Evolutionary conservation across 768 basidiomycete species (phyloP), one percentile per base, ranked within the genome.

Genomic region (Tylopilus rubrobrunneus): DNA sequence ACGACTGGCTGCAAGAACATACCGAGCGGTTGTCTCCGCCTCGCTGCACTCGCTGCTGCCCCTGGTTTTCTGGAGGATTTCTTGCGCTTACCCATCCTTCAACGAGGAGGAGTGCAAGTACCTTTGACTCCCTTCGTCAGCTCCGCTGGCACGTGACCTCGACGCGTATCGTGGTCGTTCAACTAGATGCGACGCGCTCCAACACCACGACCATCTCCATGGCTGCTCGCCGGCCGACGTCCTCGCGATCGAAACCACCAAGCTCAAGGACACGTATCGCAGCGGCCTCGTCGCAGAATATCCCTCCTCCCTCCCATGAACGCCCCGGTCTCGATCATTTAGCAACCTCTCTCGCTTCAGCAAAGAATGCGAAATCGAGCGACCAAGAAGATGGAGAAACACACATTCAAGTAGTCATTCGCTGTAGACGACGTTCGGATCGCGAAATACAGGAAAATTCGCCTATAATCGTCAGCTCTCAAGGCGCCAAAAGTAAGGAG

Each of bases 321-420:
- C 54, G 37, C 17, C 48, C 51, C 15, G 49, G 47, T 47, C 52
- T 36, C 56, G 55, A 67, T 53, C 45, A 56, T 19, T 59, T 58
- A 34, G 57, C 70, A 48, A 66, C 65, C 31, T 63, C 66, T 45
- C 51, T 65, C n/a, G 47, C 57, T 34, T 57, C 62, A 27, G 39
- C 59, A 40, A 69, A 67, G 46, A 40, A 53, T 29, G 45, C 65
- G 21, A 76, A 76, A 36, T 51, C 64, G 14, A 41, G 29, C 51
- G 56, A 54, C 23, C 62, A 60, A 6, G 72, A 69, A n/a, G 83
- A 81, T 25, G 64, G 75, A 4, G 92, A 89, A 66, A 84, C 84
- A 8, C 92, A 97, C 64, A 98, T 99, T 12, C 88, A 92, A 69
- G 96, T 99, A 17, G 91, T 93, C 10, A 82, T 98, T 44, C 84